Conservation (phyloP, 768 basidiomycete species). For the Leccinum boreale region DNA sequence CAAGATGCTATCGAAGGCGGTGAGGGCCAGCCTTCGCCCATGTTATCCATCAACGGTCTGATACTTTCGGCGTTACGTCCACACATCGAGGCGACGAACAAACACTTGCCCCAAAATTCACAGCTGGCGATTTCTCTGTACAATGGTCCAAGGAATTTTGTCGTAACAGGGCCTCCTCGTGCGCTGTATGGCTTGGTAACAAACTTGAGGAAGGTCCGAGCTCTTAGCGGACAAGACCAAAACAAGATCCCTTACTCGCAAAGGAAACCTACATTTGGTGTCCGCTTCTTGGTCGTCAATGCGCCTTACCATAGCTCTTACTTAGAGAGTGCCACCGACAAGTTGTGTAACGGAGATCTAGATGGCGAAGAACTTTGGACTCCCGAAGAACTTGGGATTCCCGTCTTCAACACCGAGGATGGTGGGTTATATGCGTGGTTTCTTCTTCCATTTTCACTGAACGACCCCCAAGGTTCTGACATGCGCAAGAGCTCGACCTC, state of each 20-base stretch:
- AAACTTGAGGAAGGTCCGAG: slow-evolving; percentile 84
- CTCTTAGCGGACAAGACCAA: slow-evolving; percentile 85
- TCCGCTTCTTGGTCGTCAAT: slow-evolving; percentile 91
- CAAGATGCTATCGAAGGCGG: slow-evolving; percentile 88
- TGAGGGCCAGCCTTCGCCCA: slow-evolving; percentile 90
- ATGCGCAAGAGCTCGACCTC: slow-evolving; percentile 67
- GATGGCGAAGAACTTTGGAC: slow-evolving; percentile 77
- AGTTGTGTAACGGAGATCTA: slow-evolving; percentile 73
- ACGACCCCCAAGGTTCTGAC: slow-evolving; percentile 63
- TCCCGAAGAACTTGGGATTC: slow-evolving; percentile 64
- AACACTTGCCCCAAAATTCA: slow-evolving; percentile 74
- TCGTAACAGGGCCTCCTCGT: slow-evolving; percentile 88
- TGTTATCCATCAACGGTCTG: slow-evolving; percentile 89
- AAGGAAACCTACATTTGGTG: slow-evolving; percentile 88
- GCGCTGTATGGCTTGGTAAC: slow-evolving; percentile 94
- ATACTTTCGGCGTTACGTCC: slow-evolving; percentile 69
- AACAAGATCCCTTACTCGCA: slow-evolving; percentile 93
- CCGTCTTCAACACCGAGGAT: slow-evolving; percentile 91
- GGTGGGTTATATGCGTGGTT: slow-evolving; percentile 48
- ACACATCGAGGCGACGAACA: slow-evolving; percentile 85
- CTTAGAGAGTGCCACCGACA: slow-evolving; percentile 69
- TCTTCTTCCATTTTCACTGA: slow-evolving; percentile 22
- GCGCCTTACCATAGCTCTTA: slow-evolving; percentile 96
- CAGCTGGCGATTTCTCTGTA: slow-evolving; percentile 83
- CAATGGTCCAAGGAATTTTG: slow-evolving; percentile 89